Conservation (phyloP, 2,329 filamentous ascomycete species). For the Beauveria sp. region DNA sequence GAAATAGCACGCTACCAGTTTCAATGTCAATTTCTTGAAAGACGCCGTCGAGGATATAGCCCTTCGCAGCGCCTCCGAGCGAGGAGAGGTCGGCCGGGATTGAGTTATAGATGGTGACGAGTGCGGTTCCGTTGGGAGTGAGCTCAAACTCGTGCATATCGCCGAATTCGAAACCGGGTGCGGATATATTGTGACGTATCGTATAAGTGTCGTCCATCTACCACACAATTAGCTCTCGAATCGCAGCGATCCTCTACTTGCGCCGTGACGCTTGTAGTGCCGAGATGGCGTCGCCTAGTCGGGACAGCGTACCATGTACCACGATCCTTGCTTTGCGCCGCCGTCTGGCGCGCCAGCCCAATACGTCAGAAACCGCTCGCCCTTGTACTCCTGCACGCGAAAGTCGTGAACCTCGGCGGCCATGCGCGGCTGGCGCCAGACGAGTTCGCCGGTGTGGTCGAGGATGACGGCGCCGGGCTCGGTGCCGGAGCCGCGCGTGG, state of each 20-base stretch:
- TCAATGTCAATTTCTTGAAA: constrained; percentile 39
- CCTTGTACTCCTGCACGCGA: constrained; percentile 17
- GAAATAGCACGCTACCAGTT: constrained; percentile 37
- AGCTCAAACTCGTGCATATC: constrained; percentile 35
- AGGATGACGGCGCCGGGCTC: constrained; percentile 16
- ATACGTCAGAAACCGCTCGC: constrained; percentile 16
- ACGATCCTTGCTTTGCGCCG: constrained; percentile 35
- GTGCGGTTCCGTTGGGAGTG: constrained; percentile 27
- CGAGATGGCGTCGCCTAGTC: not conserved
- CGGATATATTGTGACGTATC: constrained; percentile 3
- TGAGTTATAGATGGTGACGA: constrained; percentile 29
- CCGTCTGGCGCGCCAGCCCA: constrained; percentile 34
- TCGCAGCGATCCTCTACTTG: not conserved
- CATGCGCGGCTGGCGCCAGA: constrained; percentile 19
- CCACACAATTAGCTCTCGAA: not conserved
- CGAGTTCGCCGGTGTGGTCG: constrained; percentile 20
- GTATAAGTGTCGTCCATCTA: constrained; percentile 12
- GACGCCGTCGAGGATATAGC: constrained; percentile 20
- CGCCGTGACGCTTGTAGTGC: not conserved
- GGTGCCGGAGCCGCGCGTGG: constrained; percentile 9
- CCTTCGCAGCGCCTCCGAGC: constrained; percentile 16
- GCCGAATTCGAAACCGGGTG: constrained; percentile 13
- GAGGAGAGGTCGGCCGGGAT: constrained; percentile 29
- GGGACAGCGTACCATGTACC: constrained; percentile 33
- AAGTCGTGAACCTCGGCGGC: constrained; percentile 10